A percentile compares a stretch with the other conserved stretches of the same genome.
Evolutionary conservation across 148 eudicot species (phyloP).

Genomic region (Amaranthus cruentus): DNA sequence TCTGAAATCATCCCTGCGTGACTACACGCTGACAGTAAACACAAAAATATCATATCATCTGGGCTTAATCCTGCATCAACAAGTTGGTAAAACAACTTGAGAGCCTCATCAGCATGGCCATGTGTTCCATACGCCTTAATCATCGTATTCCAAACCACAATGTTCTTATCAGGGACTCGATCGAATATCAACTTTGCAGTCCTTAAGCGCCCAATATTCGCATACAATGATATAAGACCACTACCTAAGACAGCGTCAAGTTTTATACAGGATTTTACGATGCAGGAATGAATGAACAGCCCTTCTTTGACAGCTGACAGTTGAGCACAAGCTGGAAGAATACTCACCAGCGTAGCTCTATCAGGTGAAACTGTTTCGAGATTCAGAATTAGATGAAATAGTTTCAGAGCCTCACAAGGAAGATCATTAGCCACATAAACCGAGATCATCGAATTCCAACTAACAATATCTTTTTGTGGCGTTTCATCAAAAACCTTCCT

Average conservation of each 20-base stretch:
- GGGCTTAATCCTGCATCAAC: slow-evolving; percentile 22
- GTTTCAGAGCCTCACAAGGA: slow-evolving; percentile 25
- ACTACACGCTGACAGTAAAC: slow-evolving; percentile 35
- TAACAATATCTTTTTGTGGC: slow-evolving; percentile 29
- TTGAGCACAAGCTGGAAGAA: slow-evolving; percentile 42
- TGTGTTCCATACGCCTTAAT: slow-evolving; percentile 31
- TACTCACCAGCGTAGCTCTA: slow-evolving; percentile 32
- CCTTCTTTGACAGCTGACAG: slow-evolving; percentile 26
- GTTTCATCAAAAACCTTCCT: slow-evolving; percentile 29
- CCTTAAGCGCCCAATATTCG: slow-evolving; percentile 24
- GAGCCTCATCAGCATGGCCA: slow-evolving; percentile 27
- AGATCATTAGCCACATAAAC: slow-evolving; percentile 25
- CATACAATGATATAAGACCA: slow-evolving; percentile 30
- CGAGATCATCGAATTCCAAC: slow-evolving; percentile 34
- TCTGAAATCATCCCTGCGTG: slow-evolving; percentile 37
- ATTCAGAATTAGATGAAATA: slow-evolving; percentile 26
- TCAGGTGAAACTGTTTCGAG: slow-evolving; percentile 22
- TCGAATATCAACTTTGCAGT: slow-evolving; percentile 22
- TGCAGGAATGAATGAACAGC: slow-evolving; percentile 28
- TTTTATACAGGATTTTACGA: slow-evolving; percentile 21
- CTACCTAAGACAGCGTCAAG: slow-evolving; percentile 33
- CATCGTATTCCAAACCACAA: slow-evolving; percentile 30
- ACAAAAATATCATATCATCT: slow-evolving; percentile 23
- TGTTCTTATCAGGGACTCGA: slow-evolving; percentile 19
- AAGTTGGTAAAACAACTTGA: slow-evolving; percentile 14